These are phyloP conservation scores for Sungouiozyma intestinalis DNA, from an alignment of 805 yeast genomes.

Conservation along the genomic window DNA sequence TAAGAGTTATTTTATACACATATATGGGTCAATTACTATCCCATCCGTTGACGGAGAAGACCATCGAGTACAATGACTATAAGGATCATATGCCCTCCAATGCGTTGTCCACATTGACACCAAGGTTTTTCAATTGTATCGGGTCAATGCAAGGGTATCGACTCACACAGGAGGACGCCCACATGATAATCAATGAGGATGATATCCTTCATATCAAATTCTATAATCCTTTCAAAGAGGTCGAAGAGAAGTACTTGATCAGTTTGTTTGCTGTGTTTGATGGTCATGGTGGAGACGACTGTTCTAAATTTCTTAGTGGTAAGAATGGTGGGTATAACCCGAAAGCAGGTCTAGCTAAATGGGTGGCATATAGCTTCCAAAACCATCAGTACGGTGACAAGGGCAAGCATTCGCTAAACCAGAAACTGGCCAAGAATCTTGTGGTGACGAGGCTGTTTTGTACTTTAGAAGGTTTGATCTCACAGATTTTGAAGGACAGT, in stretches of 20 bases:
- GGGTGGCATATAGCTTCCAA: conserved; percentile 23
- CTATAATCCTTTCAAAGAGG: conserved; percentile 23
- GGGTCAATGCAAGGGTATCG: conserved; percentile 78
- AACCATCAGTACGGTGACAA: conserved; percentile 19
- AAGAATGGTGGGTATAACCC: conserved; percentile 8
- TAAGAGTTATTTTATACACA: too few relatives aligned
- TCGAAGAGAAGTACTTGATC: conserved; percentile 14
- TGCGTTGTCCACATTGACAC: conserved; percentile 9
- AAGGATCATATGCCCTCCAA: conserved; percentile 18
- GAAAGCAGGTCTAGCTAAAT: conserved; percentile 19
- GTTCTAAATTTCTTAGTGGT: conserved; percentile 45
- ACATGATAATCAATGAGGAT: conserved; percentile 40
- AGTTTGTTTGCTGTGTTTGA: conserved; percentile 65
- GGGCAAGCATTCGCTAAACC: conserved; percentile 4
- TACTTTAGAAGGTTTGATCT: conserved; percentile 28
- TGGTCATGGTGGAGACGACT: conserved; percentile 69
- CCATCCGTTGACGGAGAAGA: conserved; percentile 63
- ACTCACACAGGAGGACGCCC: conserved; percentile 68
- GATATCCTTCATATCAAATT: conserved; percentile 27
- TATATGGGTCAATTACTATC: conserved; percentile 66
- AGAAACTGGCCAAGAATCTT: conserved; percentile 1
- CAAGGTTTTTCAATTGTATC: conserved; percentile 43
- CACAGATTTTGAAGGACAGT: conserved; percentile 33
- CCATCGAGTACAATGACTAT: conserved; percentile 35
- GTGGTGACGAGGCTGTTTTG: conserved; percentile 13